These are phyloP conservation scores for Dictyostelium intermedium DNA, from an alignment of 78 protist species.

Conservation along the genomic window DNA sequence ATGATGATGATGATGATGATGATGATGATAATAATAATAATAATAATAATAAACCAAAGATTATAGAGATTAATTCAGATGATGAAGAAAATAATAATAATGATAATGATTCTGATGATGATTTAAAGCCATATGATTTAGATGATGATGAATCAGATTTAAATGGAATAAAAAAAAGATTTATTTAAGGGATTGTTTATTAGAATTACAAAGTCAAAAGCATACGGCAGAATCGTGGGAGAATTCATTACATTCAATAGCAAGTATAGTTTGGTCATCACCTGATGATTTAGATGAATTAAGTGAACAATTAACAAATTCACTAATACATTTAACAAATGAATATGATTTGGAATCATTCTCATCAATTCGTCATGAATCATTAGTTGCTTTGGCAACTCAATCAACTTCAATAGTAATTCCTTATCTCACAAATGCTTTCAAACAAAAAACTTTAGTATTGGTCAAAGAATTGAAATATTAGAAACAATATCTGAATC, in stretches of 20 bases:
- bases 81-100: background rate
- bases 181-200: constrained; percentile 62
- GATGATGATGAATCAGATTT: constrained; percentile 78
- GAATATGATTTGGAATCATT: constrained; percentile 64
- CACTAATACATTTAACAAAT: constrained; percentile 52
- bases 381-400: constrained; percentile 43
- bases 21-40: constrained; percentile 20
- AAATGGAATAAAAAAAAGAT: constrained; percentile 43
- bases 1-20: constrained; percentile 24
- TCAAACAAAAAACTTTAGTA: constrained; percentile 26
- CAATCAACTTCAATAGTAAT: constrained; percentile 35
- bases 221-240: constrained; percentile 79
- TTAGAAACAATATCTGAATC: constrained; percentile 21
- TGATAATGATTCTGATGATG: background rate
- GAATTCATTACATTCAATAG: constrained; percentile 21
- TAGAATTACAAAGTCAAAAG: constrained; percentile 61
- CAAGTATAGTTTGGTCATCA: constrained; percentile 53
- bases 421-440: background rate
- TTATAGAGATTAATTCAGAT: background rate
- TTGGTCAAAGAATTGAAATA: constrained; percentile 55
- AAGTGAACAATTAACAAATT: constrained; percentile 5
- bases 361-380: constrained; percentile 10
- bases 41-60: background rate
- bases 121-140: constrained; percentile 51
- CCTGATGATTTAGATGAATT: constrained; percentile 70